Evolutionary conservation across 305 asterid genomes (phyloP).

Genomic region (Solanum hybrid): DNA sequence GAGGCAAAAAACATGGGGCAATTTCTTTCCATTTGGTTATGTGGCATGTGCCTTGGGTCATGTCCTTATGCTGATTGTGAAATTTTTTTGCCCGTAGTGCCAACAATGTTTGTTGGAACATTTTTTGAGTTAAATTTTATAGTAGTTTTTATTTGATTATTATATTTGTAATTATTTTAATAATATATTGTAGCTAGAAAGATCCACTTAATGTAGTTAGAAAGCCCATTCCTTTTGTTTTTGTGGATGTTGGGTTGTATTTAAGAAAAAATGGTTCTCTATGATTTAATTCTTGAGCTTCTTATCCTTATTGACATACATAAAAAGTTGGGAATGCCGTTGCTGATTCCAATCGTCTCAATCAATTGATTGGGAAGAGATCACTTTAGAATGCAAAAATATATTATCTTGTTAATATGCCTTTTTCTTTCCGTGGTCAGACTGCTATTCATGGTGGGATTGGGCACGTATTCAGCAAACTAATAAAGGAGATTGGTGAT

Average conservation of each 20-base stretch:
- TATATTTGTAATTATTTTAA: neutral
- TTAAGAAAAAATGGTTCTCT: neutral
- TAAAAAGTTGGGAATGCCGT: neutral
- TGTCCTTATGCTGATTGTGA: neutral
- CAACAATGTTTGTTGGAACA: neutral
- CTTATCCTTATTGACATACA: neutral
- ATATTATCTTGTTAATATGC: neutral
- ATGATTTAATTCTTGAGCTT: neutral
- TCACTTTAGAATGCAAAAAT: neutral
- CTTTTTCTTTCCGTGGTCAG: constrained; percentile 16
- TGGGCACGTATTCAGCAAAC: constrained; percentile 54
- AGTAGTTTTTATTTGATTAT: neutral
- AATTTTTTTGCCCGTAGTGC: neutral
- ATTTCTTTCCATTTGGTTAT: neutral
- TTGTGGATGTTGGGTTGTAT: neutral
- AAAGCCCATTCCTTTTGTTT: neutral
- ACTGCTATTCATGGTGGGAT: constrained; percentile 36
- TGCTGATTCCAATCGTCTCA: neutral
- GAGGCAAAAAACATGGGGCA: neutral
- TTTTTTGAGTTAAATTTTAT: neutral
- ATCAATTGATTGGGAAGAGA: neutral
- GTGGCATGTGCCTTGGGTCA: neutral
- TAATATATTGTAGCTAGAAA: neutral
- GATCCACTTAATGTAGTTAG: neutral
- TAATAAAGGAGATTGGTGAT: constrained; percentile 61